Conservation (phyloP, 2,329 filamentous ascomycete genomes). For the Lecanicillium sp. region DNA sequence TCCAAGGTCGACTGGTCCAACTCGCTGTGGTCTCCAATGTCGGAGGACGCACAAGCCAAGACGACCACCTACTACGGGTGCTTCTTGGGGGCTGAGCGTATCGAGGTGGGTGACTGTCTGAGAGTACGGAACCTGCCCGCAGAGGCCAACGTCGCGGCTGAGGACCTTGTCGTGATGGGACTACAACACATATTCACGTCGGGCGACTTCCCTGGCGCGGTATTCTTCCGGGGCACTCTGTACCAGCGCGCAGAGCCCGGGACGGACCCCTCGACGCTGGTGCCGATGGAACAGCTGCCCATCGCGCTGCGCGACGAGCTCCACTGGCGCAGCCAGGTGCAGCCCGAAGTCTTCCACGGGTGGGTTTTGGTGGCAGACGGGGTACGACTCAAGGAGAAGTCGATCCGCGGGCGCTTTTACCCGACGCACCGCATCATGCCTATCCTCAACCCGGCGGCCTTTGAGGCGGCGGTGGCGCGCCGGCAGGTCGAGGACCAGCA, state of each 20-base stretch:
- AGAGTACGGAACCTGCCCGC: conserved; percentile 37
- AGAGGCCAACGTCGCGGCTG: conserved; percentile 29
- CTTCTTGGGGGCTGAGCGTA: conserved; percentile 46
- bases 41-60: conserved; percentile 26
- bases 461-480: conserved; percentile 31
- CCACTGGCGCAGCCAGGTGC: conserved; percentile 33
- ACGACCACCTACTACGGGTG: conserved; percentile 38
- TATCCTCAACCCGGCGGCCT: conserved; percentile 38
- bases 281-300: conserved; percentile 35
- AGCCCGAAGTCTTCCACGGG: conserved; percentile 29
- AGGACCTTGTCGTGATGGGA: conserved; percentile 29
- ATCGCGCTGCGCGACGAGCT: conserved; percentile 34
- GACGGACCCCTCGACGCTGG: conserved; percentile 21
- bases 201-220: conserved; percentile 27
- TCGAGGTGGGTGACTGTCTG: conserved; percentile 43
- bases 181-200: conserved; percentile 35
- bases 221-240: conserved; percentile 37
- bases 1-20: conserved; percentile 43
- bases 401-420: conserved; percentile 52
- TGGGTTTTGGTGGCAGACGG: conserved; percentile 39
- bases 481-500: conserved; percentile 39
- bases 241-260: conserved; percentile 30
- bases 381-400: conserved; percentile 39
- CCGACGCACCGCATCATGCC: conserved; percentile 47
- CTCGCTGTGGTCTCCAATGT: conserved; percentile 39